These are phyloP conservation scores for Sphagnum fallax DNA, from an alignment of 228 moss, liverwort and hornwort genomes.

Conservation along the genomic window DNA sequence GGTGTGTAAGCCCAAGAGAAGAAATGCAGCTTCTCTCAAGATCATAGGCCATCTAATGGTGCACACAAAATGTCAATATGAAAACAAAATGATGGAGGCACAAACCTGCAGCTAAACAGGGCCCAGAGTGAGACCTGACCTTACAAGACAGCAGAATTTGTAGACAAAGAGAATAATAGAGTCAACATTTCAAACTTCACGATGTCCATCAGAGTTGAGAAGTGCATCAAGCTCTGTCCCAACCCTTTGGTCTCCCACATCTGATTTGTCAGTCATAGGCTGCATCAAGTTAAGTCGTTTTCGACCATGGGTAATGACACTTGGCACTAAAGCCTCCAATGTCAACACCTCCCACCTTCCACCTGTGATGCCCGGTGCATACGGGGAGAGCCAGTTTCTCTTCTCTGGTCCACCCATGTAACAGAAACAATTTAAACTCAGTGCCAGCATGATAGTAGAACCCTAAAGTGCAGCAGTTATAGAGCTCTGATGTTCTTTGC, in stretches of 20 bases:
- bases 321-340: conserved; percentile 65
- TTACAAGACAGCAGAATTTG: too few relatives aligned
- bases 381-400: conserved; percentile 45
- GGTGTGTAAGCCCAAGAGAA: too few relatives aligned
- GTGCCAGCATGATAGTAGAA: too few relatives aligned
- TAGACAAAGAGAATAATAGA: neutral
- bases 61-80: too few relatives aligned
- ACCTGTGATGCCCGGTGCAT: conserved; percentile 51
- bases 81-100: too few relatives aligned
- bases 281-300: conserved; percentile 58
- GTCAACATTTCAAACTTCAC: conserved; percentile 43
- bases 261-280: conserved; percentile 24
- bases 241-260: conserved; percentile 53
- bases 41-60: too few relatives aligned
- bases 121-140: too few relatives aligned
- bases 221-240: conserved; percentile 30
- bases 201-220: conserved; percentile 38
- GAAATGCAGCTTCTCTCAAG: too few relatives aligned
- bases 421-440: too few relatives aligned
- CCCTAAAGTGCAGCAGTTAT: too few relatives aligned
- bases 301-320: conserved; percentile 20
- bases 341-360: conserved; percentile 77
- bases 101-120: too few relatives aligned
- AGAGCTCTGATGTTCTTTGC: too few relatives aligned
- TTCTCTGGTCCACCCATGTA: conserved; percentile 24